A percentile compares a stretch with the other conserved stretches of the same genome.
Evolutionary conservation across 495 filamentous ascomycete genomes (phyloP).

Genomic region (Achaetomiella virescens): DNA sequence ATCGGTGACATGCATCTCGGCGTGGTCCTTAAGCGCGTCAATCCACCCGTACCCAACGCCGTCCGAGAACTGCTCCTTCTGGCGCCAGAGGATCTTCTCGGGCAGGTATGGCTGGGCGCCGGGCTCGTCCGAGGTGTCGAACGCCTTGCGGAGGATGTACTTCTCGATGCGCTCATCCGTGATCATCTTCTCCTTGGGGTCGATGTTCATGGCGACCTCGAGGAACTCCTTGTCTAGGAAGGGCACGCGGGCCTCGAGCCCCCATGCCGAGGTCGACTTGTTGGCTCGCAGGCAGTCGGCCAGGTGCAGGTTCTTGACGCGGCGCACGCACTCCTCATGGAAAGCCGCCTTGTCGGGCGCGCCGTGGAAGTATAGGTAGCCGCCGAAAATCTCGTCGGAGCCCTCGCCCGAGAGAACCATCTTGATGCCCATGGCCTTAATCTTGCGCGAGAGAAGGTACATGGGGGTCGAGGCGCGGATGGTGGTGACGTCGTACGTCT

Average conservation of each 20-base stretch:
- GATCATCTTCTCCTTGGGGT: conserved; percentile 93
- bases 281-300: conserved; percentile 95
- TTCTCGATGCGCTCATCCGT: conserved; percentile 88
- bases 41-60: conserved; percentile 99
- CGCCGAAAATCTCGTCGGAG: conserved; percentile 95
- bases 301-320: conserved; percentile 92
- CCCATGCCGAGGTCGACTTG: conserved; percentile 99
- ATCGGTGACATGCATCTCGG: conserved; percentile 79
- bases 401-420: conserved; percentile 98
- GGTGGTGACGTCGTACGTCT: conserved; percentile 96
- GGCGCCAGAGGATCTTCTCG: conserved; percentile 90
- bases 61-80: conserved; percentile 99
- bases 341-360: conserved; percentile 86
- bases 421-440: conserved; percentile 98
- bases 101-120: conserved; percentile 76
- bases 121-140: conserved; percentile 85
- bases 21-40: conserved; percentile 90
- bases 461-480: conserved; percentile 98
- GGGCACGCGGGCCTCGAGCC: conserved; percentile 93
- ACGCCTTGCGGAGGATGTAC: conserved; percentile 93
- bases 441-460: conserved; percentile 95
- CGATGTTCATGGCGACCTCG: conserved; percentile 82
- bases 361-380: conserved; percentile 96
- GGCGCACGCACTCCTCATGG: conserved; percentile 85
- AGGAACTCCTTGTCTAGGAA: conserved; percentile 98